A percentile compares a stretch with the other conserved stretches of the same genome.
Conservation (phyloP, 352 stramenopile species). For the Pythium monospermum region DNA sequence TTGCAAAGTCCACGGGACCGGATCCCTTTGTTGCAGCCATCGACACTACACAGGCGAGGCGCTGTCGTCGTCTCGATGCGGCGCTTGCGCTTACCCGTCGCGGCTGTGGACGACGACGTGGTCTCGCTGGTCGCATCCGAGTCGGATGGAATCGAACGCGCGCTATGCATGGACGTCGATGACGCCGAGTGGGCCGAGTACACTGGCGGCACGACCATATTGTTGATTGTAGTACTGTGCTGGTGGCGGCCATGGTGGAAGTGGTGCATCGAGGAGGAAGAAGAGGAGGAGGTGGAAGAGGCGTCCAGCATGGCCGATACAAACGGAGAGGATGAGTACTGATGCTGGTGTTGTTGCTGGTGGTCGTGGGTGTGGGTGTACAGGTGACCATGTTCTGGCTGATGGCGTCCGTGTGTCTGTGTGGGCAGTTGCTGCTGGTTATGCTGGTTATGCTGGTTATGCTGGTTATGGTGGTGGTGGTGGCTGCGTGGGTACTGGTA, state of each 20-base stretch:
- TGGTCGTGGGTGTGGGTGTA: conserved; percentile 1
- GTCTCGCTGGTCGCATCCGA: conserved; percentile 16
- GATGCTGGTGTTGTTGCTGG: conserved; percentile 9
- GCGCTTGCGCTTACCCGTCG: conserved; percentile 32
- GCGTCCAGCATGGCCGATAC: conserved; percentile 20
- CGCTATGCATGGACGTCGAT: conserved; percentile 9
- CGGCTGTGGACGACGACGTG: too few relatives aligned
- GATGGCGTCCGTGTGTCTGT: too few relatives aligned
- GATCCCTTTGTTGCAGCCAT: conserved; percentile 72
- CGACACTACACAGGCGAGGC: conserved; percentile 64
- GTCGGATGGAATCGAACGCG: conserved; percentile 15
- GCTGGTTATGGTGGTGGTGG: conserved; percentile 17
- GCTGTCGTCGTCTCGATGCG: conserved; percentile 33
- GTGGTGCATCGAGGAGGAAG: conserved; percentile 19
- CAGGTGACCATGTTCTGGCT: neutral
- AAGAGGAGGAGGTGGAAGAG: too few relatives aligned
- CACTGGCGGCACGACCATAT: conserved; percentile 1
- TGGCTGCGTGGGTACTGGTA: conserved; percentile 9
- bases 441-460: too few relatives aligned
- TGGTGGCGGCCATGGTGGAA: conserved; percentile 1
- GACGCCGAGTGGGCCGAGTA: conserved; percentile 4
- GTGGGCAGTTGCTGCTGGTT: too few relatives aligned
- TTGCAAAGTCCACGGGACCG: conserved; percentile 57
- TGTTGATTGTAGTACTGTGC: conserved; percentile 1
- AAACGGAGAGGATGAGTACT: conserved; percentile 13